Base-by-base conservation (phyloP, 352 stramenopile species). In the Phytophthora tubulina region DNA sequence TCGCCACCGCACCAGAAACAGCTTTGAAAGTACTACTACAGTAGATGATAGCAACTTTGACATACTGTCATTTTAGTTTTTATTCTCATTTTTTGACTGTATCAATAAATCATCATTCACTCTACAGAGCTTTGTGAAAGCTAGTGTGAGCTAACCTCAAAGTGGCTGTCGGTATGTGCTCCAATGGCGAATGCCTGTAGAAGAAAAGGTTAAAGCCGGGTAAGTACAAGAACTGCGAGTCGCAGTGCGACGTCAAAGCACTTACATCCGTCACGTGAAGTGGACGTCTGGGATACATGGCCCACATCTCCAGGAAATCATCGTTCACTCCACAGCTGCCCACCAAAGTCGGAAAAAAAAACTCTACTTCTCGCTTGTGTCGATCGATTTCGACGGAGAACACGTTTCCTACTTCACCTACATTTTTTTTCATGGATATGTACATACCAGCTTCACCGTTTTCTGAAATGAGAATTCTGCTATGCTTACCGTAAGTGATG, bases 161-260 rank as follows among this genome's bases (percentile, higher is more conserved):
- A 95, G 62, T 94, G 85, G 62, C 85, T 94, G 31, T 94, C 87
- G 31, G 66, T 88, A 56, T 93, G 39, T 91, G 86, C 32, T 85
- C 84, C 50, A 94, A 60, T 11, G 89, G 86, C 15, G 87, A 62
- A 94, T 77, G 63, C 83, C 88, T 95, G 57, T 10, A 65, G 17
- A 48, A 21, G 21, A 53, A 39, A 35, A 31, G 55, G 41, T 58
- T 13, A 67, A 50, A 35, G 10, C 54, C 17, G 13, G 33, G n/a
- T 73, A 49, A 80, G 48, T 56, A 36, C 52, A 53, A 57, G 50
- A 21, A 15, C 3, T 8, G 4, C 13, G 36, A 17, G 45, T 31
- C 8, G 9, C 27, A 44, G 21, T 27, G 21, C 2, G 35, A 14
- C 13, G 33, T 10, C 3, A 31, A 35, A 63, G 10, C 1, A 90